Base-by-base conservation (phyloP, 495 filamentous ascomycete species). In the Letharia columbiana region DNA sequence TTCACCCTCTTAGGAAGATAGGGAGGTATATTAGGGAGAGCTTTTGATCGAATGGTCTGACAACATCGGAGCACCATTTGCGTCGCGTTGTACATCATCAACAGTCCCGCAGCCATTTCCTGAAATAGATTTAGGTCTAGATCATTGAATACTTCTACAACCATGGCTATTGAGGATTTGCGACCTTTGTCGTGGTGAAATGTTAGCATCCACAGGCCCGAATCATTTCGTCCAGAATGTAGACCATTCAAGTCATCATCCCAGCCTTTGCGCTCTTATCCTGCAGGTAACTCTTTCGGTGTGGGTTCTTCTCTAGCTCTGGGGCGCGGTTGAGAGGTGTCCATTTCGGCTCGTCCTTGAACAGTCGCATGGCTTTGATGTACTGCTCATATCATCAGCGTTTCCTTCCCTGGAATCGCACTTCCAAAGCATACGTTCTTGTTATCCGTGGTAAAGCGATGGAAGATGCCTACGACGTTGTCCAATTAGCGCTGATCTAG, bases 261-360 rank as follows among this genome's bases (percentile, higher is more conserved):
- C 54, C 68, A 61, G 68, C 68, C 52, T 67, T 50, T 37, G 68
- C 7, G 60, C 52, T 54, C 37, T 54, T 66, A 58, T 64, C 62
- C 37, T 70, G 69, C 20, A 67, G 60, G 45, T 72, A 72, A 23
- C 23, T 57, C 82, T 89, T 83, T 23, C 94, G 86, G 72, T 87
- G 88, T 42, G 78, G 77, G 75, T 96, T 98, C 63, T 71, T 75
- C 76, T 96, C 91, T 65, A 96, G 80, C 50, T 95, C 91, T 15
- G 77, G 80, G 2, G 83, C 84, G 54, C 95, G 84, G 76, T 96
- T 96, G 71, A 98, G 76, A 20, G 94, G 91, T 65, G 92, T 98
- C 94, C 94, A 98, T 78, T 96, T 96, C 50, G 94, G 95, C 80
- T 98, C 92, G 65, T 98, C 94, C 81, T 97, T 92, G 85, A 98